These are phyloP conservation scores for Solanum lignicaule DNA, from an alignment of 257 asterid species.

Conservation along the genomic window DNA sequence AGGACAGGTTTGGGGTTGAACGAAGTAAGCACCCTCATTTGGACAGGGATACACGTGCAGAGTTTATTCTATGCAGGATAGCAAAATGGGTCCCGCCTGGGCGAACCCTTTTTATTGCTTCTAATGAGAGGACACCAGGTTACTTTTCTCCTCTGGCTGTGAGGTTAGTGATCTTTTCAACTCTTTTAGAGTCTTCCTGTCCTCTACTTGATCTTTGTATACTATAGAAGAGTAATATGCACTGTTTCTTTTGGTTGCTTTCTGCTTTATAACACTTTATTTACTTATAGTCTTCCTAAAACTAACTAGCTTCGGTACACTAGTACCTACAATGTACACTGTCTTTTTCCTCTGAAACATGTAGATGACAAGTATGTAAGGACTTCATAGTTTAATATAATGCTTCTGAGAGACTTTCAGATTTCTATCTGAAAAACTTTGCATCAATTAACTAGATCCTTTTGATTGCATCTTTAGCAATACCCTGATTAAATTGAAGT, in stretches of 20 bases:
- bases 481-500: background rate
- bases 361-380: background rate
- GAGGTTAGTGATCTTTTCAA: conserved; percentile 29
- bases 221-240: background rate
- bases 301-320: background rate
- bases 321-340: background rate
- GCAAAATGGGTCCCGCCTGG: conserved; percentile 82
- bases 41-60: conserved; percentile 87
- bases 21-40: conserved; percentile 83
- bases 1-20: conserved; percentile 76
- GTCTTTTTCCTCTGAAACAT: background rate
- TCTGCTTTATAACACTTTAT: background rate
- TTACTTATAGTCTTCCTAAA: background rate
- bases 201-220: background rate
- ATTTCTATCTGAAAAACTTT: background rate
- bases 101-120: conserved; percentile 79
- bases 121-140: conserved; percentile 77
- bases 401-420: background rate
- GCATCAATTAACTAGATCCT: background rate
- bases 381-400: background rate
- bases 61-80: conserved; percentile 82
- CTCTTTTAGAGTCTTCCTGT: background rate
- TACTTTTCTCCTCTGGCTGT: conserved; percentile 69
- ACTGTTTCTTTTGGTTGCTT: background rate
- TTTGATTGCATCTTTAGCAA: background rate